Evolutionary conservation across 345 rosid species (phyloP).

Genomic region (Crucihimalaya himalaica): DNA sequence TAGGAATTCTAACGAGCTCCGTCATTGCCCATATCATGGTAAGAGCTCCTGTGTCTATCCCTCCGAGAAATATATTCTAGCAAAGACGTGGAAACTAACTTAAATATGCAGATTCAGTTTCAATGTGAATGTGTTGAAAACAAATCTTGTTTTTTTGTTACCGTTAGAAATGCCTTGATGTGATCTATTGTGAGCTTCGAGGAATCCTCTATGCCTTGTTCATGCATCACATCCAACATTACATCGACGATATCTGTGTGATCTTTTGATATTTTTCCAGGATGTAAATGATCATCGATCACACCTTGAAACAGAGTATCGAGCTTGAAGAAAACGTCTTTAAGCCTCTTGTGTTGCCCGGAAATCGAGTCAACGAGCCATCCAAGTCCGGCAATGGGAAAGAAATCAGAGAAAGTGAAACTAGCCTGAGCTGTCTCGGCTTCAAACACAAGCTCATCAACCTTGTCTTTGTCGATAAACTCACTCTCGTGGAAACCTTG

Average conservation of each 20-base stretch:
- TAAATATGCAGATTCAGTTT: not conserved
- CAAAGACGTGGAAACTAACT: not conserved
- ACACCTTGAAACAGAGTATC: slow-evolving; percentile 36
- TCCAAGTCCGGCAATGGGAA: slow-evolving; percentile 48
- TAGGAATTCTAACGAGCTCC: slow-evolving; percentile 37
- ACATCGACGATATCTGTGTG: slow-evolving; percentile 33
- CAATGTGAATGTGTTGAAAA: not conserved
- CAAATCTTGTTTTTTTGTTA: slow-evolving; percentile 1
- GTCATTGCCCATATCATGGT: slow-evolving; percentile 56
- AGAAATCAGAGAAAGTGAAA: slow-evolving; percentile 45
- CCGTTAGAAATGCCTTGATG: slow-evolving; percentile 55
- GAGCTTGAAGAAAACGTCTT: slow-evolving; percentile 34
- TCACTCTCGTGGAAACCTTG: slow-evolving; percentile 39
- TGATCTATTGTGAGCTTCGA: slow-evolving; percentile 41
- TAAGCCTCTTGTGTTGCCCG: slow-evolving; percentile 37
- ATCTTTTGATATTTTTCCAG: slow-evolving; percentile 29
- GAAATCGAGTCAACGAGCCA: slow-evolving; percentile 45
- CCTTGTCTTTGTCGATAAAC: slow-evolving; percentile 26
- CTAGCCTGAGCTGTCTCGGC: slow-evolving; percentile 32
- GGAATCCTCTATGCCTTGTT: slow-evolving; percentile 22
- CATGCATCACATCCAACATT: slow-evolving; percentile 30
- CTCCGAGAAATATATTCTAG: slow-evolving; percentile 47
- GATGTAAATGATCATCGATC: slow-evolving; percentile 48
- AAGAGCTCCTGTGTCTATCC: slow-evolving; percentile 46
- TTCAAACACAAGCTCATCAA: slow-evolving; percentile 42